Evolutionary conservation across 257 asterid species (phyloP).

Genomic region (Solanum stenotomum): DNA sequence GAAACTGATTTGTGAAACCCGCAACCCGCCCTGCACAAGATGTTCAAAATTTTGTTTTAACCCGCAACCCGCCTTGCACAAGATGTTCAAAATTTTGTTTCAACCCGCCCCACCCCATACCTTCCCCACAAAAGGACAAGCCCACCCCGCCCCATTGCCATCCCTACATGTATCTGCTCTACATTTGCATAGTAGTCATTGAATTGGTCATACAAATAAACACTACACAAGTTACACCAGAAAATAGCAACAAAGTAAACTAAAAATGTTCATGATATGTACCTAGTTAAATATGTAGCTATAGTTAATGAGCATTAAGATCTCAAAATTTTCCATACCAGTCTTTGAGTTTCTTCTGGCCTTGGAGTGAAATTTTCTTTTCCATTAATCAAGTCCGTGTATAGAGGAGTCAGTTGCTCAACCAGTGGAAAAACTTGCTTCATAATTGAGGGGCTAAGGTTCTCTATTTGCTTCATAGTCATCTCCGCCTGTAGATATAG

Average conservation of each 20-base stretch:
- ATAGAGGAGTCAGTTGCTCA: conserved; percentile 94
- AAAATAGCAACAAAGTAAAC: not conserved
- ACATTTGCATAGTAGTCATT: not conserved
- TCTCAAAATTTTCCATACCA: conserved; percentile 37
- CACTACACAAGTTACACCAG: not conserved
- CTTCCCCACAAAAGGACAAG: not conserved
- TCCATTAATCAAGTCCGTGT: conserved; percentile 86
- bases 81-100: too few species aligned
- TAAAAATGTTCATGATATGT: not conserved
- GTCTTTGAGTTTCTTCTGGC: conserved; percentile 85
- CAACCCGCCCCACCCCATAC: not conserved
- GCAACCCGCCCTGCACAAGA: not conserved
- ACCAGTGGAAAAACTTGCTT: conserved; percentile 90
- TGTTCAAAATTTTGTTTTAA: too few species aligned
- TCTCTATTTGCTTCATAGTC: conserved; percentile 84
- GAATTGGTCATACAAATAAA: not conserved
- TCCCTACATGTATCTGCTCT: not conserved
- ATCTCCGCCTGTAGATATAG: conserved; percentile 65
- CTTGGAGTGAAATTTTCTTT: conserved; percentile 77
- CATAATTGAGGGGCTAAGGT: conserved; percentile 81
- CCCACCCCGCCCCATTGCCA: not conserved
- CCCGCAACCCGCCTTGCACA: too few species aligned
- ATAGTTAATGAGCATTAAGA: not conserved
- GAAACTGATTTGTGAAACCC: not conserved
- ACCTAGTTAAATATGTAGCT: not conserved